Conservation (phyloP, 805 yeast genomes). For the Candida broadrunensis region DNA sequence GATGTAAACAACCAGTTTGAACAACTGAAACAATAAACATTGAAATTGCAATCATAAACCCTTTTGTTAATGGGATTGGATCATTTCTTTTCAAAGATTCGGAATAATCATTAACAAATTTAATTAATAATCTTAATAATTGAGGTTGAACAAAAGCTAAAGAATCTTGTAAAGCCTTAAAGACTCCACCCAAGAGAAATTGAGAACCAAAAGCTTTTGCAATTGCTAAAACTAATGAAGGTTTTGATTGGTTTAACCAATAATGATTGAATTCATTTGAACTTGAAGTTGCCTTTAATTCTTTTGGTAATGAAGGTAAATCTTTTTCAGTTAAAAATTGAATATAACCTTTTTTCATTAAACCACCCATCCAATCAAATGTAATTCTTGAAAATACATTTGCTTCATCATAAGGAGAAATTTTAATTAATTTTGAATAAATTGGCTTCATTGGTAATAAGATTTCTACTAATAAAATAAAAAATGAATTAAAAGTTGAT, state of each 20-base stretch:
- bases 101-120: conserved; percentile 36
- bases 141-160: conserved; percentile 49
- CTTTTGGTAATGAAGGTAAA: conserved; percentile 74
- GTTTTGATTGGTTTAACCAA: conserved; percentile 59
- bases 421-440: conserved; percentile 10
- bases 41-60: conserved; percentile 68
- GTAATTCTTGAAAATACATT: conserved; percentile 75
- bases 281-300: conserved; percentile 54
- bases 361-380: conserved; percentile 86
- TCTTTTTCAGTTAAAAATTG: conserved; percentile 57
- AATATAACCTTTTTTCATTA: conserved; percentile 76
- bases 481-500: conserved; percentile 33
- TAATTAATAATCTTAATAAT: conserved; percentile 25
- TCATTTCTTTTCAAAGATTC: conserved; percentile 31
- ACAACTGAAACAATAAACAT: conserved; percentile 76
- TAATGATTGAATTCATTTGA: conserved; percentile 47
- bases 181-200: conserved; percentile 67
- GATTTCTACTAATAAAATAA: conserved; percentile 44
- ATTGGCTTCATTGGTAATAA: conserved; percentile 33
- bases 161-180: conserved; percentile 72
- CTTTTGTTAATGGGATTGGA: conserved; percentile 63
- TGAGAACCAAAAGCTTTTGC: conserved; percentile 70
- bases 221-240: conserved; percentile 61
- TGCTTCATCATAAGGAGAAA: conserved; percentile 51
- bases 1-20: conserved; percentile 77